Evolutionary conservation across 2,329 filamentous ascomycete genomes (phyloP), one percentile per base, ranked within the genome.

Genomic region (Ustilaginoidea virens): DNA sequence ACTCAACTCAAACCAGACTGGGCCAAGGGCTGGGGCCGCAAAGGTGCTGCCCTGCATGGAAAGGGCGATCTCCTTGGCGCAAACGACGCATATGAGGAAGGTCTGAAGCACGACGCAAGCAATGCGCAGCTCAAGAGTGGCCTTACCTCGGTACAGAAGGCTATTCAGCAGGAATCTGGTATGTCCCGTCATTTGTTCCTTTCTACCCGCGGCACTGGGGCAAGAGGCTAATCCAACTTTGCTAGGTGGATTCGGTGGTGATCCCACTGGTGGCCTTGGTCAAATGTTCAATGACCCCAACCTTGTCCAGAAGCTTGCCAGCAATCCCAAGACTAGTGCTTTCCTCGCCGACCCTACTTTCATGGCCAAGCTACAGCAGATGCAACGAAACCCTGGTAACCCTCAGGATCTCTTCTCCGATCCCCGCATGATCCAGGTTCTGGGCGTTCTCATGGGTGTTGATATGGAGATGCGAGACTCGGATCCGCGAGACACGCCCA

Each of bases 1-100:
- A 92, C 80, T 31, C 73, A 92, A 57, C 64, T 98, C 53, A 96
- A 98, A 66, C 80, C 87, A 9, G 90, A 96, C 63, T 98, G 90
- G 90, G 75, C 83, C 35, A 96, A 96, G 61, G 90, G 90, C 40
- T 94, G 83, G 79, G 78, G 80, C 34, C 76, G 90, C 36, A 94
- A 94, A 55, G 90, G 87, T 40, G 78, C 85, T 38, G 90, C 90
- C 32, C 66, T 86, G 19, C 90, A 93, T 53, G 90, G 90, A 25
- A 63, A 76, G 35, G 82, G 86, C 29, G 83, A 98, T 51, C 66
- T 96, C 14, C 63, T 90, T 28, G 80, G 73, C 27, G 85, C 90
- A 19, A 71, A 78, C 38, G 85, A 94, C 46, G 85, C 92, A 14
- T 98, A 92, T 53, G 80, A 93, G 48, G 72, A 92, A 52, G 90